These are phyloP conservation scores for Candida sojae DNA, from an alignment of 1,139 yeast genomes.

Conservation along the genomic window DNA sequence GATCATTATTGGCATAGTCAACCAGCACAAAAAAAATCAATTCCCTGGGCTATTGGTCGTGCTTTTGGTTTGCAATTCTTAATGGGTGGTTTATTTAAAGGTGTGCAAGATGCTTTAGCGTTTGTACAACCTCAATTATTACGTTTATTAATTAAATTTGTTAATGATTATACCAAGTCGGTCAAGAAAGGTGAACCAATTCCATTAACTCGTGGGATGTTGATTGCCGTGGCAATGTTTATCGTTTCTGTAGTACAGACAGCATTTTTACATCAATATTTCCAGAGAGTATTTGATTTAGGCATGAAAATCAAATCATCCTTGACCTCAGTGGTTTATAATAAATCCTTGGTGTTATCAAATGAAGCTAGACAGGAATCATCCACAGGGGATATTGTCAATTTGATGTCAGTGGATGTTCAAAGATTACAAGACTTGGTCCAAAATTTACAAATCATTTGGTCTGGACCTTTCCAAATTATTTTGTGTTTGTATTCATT, in stretches of 20 bases:
- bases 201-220: slow-evolving; percentile 78
- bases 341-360: slow-evolving; percentile 77
- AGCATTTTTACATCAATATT: slow-evolving; percentile 85
- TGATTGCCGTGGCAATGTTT: slow-evolving; percentile 85
- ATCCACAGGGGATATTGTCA: slow-evolving; percentile 96
- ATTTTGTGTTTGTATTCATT: slow-evolving; percentile 74
- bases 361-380: slow-evolving; percentile 80
- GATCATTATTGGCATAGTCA: slow-evolving; percentile 61
- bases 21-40: slow-evolving; percentile 54
- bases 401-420: slow-evolving; percentile 94
- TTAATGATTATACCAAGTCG: slow-evolving; percentile 66
- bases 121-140: slow-evolving; percentile 89
- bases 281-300: slow-evolving; percentile 81
- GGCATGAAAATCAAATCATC: slow-evolving; percentile 90
- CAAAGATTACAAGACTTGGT: slow-evolving; percentile 90
- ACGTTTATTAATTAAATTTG: slow-evolving; percentile 74
- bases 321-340: slow-evolving; percentile 75
- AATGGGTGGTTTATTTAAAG: slow-evolving; percentile 78
- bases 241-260: slow-evolving; percentile 82
- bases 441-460: slow-evolving; percentile 81
- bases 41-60: slow-evolving; percentile 58
- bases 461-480: slow-evolving; percentile 98
- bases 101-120: slow-evolving; percentile 75
- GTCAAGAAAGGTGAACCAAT: slow-evolving; percentile 34
- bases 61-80: slow-evolving; percentile 74